These are phyloP conservation scores for Yamadazyma triangularis DNA, from an alignment of 1,139 yeast species.

Conservation along the genomic window DNA sequence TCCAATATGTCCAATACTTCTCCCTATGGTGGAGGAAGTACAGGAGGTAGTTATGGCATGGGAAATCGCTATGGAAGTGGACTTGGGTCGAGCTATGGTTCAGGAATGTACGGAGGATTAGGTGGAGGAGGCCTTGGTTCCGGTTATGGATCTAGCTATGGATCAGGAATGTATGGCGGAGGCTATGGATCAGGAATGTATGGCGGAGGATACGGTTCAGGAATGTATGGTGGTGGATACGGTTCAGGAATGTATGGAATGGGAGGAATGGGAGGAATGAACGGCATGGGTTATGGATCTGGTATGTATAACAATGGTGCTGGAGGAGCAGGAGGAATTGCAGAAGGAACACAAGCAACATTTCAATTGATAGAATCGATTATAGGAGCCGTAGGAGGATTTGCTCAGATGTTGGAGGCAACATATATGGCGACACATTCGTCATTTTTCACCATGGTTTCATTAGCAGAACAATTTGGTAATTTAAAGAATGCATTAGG, in stretches of 20 bases:
- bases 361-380: slow-evolving; percentile 89
- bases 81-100: slow-evolving; percentile 18
- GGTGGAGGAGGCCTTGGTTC: slow-evolving; percentile 20
- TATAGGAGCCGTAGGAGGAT: slow-evolving; percentile 95
- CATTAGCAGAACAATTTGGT: slow-evolving; percentile 92
- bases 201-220: slow-evolving; percentile 17
- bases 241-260: slow-evolving; percentile 27
- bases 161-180: slow-evolving; percentile 18
- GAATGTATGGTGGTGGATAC: slow-evolving; percentile 25
- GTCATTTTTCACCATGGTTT: slow-evolving; percentile 91
- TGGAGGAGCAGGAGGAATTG: slow-evolving; percentile 32
- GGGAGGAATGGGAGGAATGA: slow-evolving; percentile 30
- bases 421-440: slow-evolving; percentile 98
- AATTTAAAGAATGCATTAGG: slow-evolving; percentile 82
- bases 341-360: slow-evolving; percentile 85
- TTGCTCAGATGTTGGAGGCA: slow-evolving; percentile 96
- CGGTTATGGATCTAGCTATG: slow-evolving; percentile 22
- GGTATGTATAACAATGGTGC: slow-evolving; percentile 30
- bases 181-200: slow-evolving; percentile 18
- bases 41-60: slow-evolving; percentile 13
- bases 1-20: slow-evolving; percentile 32
- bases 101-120: slow-evolving; percentile 17
- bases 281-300: slow-evolving; percentile 23
- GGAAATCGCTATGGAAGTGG: slow-evolving; percentile 15
- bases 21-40: slow-evolving; percentile 26